phyloP scores from a whole-genome alignment of 2,329 filamentous ascomycete genomes.

The Fusarium sp. region DNA sequence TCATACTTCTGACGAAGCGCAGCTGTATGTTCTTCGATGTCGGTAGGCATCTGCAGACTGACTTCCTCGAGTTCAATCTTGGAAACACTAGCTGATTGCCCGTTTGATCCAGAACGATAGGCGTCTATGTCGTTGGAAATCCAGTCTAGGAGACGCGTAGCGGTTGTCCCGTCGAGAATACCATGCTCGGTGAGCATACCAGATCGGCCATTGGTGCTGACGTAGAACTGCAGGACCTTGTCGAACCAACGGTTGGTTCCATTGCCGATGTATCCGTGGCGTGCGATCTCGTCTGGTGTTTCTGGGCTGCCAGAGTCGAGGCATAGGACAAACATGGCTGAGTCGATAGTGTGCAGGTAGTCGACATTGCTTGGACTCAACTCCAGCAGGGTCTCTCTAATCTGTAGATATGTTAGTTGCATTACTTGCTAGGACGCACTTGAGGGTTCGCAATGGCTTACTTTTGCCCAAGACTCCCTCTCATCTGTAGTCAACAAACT shows the following conservation, averaged over 20 bases:
- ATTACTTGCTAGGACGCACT: no score
- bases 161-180: conserved; percentile 1
- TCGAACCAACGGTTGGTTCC: conserved; percentile 4
- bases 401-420: background rate
- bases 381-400: background rate
- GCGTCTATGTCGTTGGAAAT: background rate
- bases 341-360: conserved; percentile 2
- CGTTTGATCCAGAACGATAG: background rate
- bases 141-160: background rate
- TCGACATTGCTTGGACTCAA: background rate
- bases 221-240: conserved; percentile 1
- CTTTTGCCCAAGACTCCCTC: conserved; percentile 7
- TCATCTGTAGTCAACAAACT: conserved; percentile 1
- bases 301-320: background rate
- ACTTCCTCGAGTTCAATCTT: background rate
- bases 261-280: background rate
- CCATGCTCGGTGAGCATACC: conserved; percentile 7
- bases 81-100: background rate
- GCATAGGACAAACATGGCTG: conserved; percentile 2
- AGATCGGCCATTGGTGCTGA: conserved; percentile 6
- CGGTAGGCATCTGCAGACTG: background rate
- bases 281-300: background rate
- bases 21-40: background rate
- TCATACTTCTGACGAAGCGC: background rate
- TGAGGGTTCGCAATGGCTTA: no score